Percentiles rank a stretch among this genome's conserved stretches.
Conservation (phyloP, 257 asterid genomes). For the Solanum virginianum region DNA sequence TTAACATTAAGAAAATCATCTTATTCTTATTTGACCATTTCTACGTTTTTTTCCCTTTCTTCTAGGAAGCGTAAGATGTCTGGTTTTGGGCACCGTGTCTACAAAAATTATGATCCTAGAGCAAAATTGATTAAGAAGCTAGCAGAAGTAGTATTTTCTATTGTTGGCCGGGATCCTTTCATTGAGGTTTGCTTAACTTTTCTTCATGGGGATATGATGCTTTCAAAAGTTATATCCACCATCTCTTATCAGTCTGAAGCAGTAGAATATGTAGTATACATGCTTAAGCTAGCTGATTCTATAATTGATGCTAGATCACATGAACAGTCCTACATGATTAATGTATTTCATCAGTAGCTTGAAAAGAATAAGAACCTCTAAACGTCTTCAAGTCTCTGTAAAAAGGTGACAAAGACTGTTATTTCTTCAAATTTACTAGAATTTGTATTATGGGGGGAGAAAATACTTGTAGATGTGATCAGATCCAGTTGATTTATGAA, state of each 20-base stretch:
- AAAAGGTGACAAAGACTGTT: no score
- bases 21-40: background rate
- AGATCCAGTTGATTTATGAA: no score
- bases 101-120: slow-evolving; percentile 96
- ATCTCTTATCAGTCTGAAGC: background rate
- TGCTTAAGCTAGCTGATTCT: background rate
- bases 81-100: slow-evolving; percentile 98
- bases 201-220: background rate
- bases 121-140: slow-evolving; percentile 89
- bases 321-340: no score
- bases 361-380: no score
- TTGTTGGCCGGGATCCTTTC: slow-evolving; percentile 96
- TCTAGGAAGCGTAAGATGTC: slow-evolving; percentile 95
- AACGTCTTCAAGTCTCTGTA: no score
- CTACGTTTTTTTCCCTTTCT: background rate
- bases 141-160: slow-evolving; percentile 92
- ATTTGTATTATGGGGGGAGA: no score
- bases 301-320: no score
- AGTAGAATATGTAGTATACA: background rate
- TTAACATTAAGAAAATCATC: background rate
- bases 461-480: no score
- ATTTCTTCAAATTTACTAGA: no score
- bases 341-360: no score
- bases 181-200: slow-evolving; percentile 51
- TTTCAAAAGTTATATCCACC: background rate